phyloP scores from a whole-genome alignment of 257 asterid species.

The Penstemon barbatus region DNA sequence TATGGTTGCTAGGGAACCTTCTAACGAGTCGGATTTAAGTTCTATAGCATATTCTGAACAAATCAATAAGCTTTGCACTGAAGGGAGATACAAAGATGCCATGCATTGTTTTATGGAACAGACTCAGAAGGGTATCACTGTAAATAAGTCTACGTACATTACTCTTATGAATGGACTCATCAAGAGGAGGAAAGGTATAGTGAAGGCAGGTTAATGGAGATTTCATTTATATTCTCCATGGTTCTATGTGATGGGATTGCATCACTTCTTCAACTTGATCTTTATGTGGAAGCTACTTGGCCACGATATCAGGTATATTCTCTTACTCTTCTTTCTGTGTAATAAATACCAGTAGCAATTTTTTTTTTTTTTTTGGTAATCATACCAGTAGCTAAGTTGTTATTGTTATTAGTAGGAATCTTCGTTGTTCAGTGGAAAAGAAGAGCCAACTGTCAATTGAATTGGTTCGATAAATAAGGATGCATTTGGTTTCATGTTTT shows the following conservation, averaged over 20 bases:
- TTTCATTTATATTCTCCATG: neutral
- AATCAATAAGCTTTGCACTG: conserved; percentile 69
- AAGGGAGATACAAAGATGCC: conserved; percentile 83
- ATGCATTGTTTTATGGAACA: conserved; percentile 57
- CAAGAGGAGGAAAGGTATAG: conserved; percentile 68
- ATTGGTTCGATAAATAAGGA: neutral
- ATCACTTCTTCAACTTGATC: conserved; percentile 6
- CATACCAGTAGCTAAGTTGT: neutral
- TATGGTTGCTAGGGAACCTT: conserved; percentile 27
- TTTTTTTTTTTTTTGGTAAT: too few relatives aligned
- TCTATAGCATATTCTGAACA: conserved; percentile 50
- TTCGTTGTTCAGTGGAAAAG: neutral
- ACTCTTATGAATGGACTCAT: conserved; percentile 76
- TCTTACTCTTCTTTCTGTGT: conserved; percentile 2
- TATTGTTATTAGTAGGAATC: neutral
- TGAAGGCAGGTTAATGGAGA: conserved; percentile 27
- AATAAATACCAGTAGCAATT: conserved; percentile 4
- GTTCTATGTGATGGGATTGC: conserved; percentile 7
- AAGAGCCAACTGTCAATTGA: neutral
- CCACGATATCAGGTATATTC: conserved; percentile 21
- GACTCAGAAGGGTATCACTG: conserved; percentile 55
- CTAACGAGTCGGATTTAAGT: conserved; percentile 39
- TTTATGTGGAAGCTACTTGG: neutral
- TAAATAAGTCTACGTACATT: conserved; percentile 57
- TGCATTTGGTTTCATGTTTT: neutral